Evolutionary conservation across 2,329 filamentous ascomycete genomes (phyloP).

Genomic region (Xylariales sp.): DNA sequence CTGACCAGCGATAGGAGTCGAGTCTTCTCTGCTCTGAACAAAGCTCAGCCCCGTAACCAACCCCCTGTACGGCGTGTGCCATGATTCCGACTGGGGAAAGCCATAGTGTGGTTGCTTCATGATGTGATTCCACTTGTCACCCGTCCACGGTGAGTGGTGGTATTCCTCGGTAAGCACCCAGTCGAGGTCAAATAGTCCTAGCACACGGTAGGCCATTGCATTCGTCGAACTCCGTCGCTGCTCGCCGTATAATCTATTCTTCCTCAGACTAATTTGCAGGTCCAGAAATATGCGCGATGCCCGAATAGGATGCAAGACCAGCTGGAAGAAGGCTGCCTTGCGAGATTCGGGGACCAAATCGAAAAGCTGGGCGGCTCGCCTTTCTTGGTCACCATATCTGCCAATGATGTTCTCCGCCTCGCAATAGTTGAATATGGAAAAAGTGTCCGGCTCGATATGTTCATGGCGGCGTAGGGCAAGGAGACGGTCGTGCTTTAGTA

Average conservation of each 20-base stretch:
- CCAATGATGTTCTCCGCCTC: constrained; percentile 52
- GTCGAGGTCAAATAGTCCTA: constrained; percentile 51
- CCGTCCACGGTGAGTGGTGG: too few species aligned
- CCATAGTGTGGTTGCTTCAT: constrained; percentile 46
- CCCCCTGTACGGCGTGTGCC: constrained; percentile 52
- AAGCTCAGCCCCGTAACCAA: constrained; percentile 50
- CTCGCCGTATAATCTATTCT: constrained; percentile 45
- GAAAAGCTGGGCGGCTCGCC: constrained; percentile 52
- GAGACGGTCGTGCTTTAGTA: too few species aligned
- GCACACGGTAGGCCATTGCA: constrained; percentile 43
- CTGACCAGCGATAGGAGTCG: constrained; percentile 45
- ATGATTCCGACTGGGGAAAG: constrained; percentile 54
- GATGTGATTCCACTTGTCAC: constrained; percentile 54
- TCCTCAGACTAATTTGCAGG: constrained; percentile 42
- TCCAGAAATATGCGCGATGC: constrained; percentile 52
- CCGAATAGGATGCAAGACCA: constrained; percentile 54
- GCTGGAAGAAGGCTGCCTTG: constrained; percentile 58
- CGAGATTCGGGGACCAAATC: constrained; percentile 43
- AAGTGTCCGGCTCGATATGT: constrained; percentile 50
- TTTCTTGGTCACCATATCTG: constrained; percentile 48
- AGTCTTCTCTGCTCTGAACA: constrained; percentile 44
- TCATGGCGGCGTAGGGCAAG: constrained; percentile 64
- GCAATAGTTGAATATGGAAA: constrained; percentile 56
- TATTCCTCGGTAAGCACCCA: constrained; percentile 53
- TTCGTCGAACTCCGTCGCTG: constrained; percentile 50